A percentile compares a stretch with the other conserved stretches of the same genome.
Conservation (phyloP, 2,329 filamentous ascomycete genomes). For the Aspergillus sp. region DNA sequence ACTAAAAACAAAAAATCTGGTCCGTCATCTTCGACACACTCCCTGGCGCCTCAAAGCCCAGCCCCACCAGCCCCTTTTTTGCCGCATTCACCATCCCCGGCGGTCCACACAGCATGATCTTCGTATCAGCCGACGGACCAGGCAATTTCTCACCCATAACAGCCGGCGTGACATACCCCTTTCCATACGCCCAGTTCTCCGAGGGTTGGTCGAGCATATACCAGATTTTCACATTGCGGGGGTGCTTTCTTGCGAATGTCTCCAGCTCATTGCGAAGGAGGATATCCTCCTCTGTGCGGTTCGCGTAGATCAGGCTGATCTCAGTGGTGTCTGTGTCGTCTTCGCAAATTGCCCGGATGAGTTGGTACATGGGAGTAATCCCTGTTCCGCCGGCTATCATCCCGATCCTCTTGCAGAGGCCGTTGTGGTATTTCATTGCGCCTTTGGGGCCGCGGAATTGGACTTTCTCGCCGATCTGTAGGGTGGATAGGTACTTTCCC, state of each 20-base stretch:
- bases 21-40: conserved; percentile 50
- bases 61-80: conserved; percentile 45
- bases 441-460: conserved; percentile 34
- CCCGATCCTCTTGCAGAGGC: conserved; percentile 27
- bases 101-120: conserved; percentile 57
- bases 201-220: conserved; percentile 52
- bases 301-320: conserved; percentile 56
- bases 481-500: conserved; percentile 24
- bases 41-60: conserved; percentile 51
- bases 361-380: conserved; percentile 54
- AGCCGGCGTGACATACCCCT: conserved; percentile 49
- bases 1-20: conserved; percentile 52
- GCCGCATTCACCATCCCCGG: conserved; percentile 56
- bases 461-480: conserved; percentile 28
- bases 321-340: conserved; percentile 55
- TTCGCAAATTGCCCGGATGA: conserved; percentile 61
- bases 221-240: conserved; percentile 51
- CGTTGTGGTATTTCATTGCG: conserved; percentile 25
- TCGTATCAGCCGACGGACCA: conserved; percentile 40
- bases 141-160: conserved; percentile 50
- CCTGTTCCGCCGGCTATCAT: conserved; percentile 39
- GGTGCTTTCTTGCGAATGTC: conserved; percentile 46
- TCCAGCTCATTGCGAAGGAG: conserved; percentile 55
- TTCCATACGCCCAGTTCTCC: conserved; percentile 44
- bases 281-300: conserved; percentile 56